These are phyloP conservation scores for Jacaranda copaia DNA, from an alignment of 257 asterid species.

Conservation along the genomic window DNA sequence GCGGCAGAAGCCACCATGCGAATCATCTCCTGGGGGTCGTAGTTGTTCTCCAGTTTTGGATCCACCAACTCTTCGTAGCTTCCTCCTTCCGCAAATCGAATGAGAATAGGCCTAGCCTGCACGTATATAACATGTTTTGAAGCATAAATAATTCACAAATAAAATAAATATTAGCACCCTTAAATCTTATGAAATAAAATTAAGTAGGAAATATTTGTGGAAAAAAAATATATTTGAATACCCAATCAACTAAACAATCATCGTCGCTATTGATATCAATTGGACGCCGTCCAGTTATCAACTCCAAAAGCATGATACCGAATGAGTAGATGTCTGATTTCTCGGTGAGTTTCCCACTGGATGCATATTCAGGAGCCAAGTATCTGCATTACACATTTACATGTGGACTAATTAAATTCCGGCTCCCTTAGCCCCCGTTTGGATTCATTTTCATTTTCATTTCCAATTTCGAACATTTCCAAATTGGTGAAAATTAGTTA, in stretches of 20 bases:
- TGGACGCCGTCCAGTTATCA: slow-evolving; percentile 82
- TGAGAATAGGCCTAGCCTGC: slow-evolving; percentile 82
- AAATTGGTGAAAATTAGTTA: no score
- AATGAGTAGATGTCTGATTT: slow-evolving; percentile 88
- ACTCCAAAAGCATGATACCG: slow-evolving; percentile 84
- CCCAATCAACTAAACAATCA: slow-evolving; percentile 91
- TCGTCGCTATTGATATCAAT: slow-evolving; percentile 63
- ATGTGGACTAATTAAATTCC: not conserved
- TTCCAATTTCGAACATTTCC: no score
- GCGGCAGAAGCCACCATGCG: slow-evolving; percentile 81
- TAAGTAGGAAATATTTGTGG: not conserved
- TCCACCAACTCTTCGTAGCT: slow-evolving; percentile 77
- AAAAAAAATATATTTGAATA: slow-evolving; percentile 21
- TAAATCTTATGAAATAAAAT: not conserved
- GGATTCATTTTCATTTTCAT: no score
- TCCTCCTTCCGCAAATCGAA: slow-evolving; percentile 57
- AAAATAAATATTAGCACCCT: not conserved
- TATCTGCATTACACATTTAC: slow-evolving; percentile 48
- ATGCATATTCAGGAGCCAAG: slow-evolving; percentile 94
- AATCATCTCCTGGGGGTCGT: slow-evolving; percentile 73
- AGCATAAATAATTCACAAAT: slow-evolving; percentile 1
- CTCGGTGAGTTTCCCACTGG: slow-evolving; percentile 89
- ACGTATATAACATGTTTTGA: not conserved
- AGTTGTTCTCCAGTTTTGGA: slow-evolving; percentile 60
- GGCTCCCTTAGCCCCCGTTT: no score